A percentile compares a stretch with the other conserved stretches of the same genome.
These are phyloP conservation scores for Quercus tomentella DNA, from an alignment of 331 rosid genomes.

Conservation along the genomic window DNA sequence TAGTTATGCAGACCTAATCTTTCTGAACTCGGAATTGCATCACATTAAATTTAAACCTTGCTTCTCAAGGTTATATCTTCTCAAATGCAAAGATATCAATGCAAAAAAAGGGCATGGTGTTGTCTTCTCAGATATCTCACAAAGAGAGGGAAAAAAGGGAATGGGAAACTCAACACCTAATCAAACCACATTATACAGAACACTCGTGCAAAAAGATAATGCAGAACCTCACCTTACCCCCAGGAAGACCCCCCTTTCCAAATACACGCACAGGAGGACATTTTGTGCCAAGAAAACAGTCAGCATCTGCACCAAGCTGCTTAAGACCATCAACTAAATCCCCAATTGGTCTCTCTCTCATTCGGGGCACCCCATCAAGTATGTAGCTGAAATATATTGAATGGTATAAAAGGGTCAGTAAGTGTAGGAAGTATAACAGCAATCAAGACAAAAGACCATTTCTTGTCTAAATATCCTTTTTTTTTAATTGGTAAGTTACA, in stretches of 20 bases:
- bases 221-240: constrained; percentile 70
- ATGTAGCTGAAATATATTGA: constrained; percentile 56
- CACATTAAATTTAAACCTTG: neutral
- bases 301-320: constrained; percentile 96
- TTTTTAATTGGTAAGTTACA: too few relatives aligned
- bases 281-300: constrained; percentile 87
- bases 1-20: neutral
- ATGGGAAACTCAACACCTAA: neutral
- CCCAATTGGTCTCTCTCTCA: constrained; percentile 99
- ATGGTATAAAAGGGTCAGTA: too few relatives aligned
- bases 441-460: too few relatives aligned
- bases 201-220: too few relatives aligned
- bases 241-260: constrained; percentile 99
- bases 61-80: neutral
- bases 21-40: neutral
- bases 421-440: too few relatives aligned
- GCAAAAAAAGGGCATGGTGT: neutral
- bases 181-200: too few relatives aligned
- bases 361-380: constrained; percentile 97
- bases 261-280: constrained; percentile 93
- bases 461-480: too few relatives aligned
- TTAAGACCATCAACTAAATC: constrained; percentile 91
- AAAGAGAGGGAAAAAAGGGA: neutral
- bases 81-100: too few relatives aligned
- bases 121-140: neutral